phyloP scores from a whole-genome alignment of 169 alveolate genomes.

The Besnoitia besnoiti region DNA sequence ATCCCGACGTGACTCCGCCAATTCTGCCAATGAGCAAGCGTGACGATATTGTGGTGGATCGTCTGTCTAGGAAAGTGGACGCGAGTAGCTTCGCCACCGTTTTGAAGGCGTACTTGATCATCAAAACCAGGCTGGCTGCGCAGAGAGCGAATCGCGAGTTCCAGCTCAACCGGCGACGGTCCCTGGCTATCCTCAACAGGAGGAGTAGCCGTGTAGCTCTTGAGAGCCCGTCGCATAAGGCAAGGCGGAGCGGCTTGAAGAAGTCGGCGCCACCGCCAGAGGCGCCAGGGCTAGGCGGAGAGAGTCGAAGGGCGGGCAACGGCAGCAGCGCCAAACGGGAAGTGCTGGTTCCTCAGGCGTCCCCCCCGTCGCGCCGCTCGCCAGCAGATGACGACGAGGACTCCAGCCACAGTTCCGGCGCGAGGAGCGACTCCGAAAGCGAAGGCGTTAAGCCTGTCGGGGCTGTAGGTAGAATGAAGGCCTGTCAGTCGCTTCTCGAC shows the following conservation, averaged over 20 bases:
- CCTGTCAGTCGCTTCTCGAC: slow-evolving; percentile 61
- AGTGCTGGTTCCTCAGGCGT: not conserved
- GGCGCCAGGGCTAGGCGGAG: not conserved
- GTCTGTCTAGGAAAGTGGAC: slow-evolving; percentile 48
- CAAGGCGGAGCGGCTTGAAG: not conserved
- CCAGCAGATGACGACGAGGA: not conserved
- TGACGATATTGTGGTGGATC: slow-evolving; percentile 47
- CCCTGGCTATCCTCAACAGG: not conserved
- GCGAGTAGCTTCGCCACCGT: slow-evolving; percentile 59
- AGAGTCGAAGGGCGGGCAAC: not conserved
- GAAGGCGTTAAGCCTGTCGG: slow-evolving; percentile 13
- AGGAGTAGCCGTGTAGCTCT: slow-evolving; percentile 32
- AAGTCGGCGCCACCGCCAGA: not conserved
- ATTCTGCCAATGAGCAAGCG: slow-evolving; percentile 44
- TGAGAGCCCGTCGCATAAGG: slow-evolving; percentile 7
- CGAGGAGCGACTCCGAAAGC: not conserved
- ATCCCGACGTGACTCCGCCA: slow-evolving; percentile 5
- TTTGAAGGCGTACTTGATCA: slow-evolving; percentile 57
- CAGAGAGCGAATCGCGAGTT: slow-evolving; percentile 56
- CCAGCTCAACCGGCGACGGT: not conserved
- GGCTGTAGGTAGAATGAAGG: slow-evolving; percentile 36
- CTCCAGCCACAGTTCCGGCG: not conserved
- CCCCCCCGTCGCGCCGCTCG: not conserved
- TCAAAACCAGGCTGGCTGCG: slow-evolving; percentile 51
- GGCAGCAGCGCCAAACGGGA: not conserved